Evolutionary conservation across 192 early-diverging fungal genomes (phyloP), one percentile per base, ranked within the genome.

Genomic region (Powellomyces hirtus): DNA sequence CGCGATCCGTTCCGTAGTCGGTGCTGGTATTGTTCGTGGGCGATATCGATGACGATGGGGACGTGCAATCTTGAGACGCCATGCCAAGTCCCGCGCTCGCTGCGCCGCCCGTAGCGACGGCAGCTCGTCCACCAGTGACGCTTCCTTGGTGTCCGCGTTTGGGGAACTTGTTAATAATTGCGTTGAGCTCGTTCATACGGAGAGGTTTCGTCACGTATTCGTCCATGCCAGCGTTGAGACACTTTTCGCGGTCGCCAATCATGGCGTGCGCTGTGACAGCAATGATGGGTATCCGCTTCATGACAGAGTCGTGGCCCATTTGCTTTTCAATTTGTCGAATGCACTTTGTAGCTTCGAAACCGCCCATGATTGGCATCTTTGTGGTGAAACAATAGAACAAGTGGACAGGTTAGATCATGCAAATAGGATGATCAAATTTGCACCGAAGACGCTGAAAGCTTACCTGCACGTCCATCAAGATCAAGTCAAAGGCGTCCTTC

Each of bases 201-300:
- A 87, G 77, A 14, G 86, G 86, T 70, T 87, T 87, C 5, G 86
- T 87, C 5, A 87, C 80, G 52, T 87, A 87, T 65, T 87, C 86
- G 63, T 89, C 92, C 93, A 95, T 93, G 10, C 91, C 92, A 29
- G 90, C 79, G 22, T 82, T 77, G 63, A 95, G 75, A 68, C 93
- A 93, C 68, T 89, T 89, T 70, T 95, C 91, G 61, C 91, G 85
- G 73, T 95, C 93, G 22, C 91, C 91, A 66, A 90, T 86, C 90
- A 93, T 92, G n/a, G 92, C 93, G 65, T 92, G 90, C 0, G 93
- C 93, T 0, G 93, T 93, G 58, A 95, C 72, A 5, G 91, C 59
- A 22, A 60, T 87, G 50, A 95, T 93, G 0, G 91, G 91, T 20
- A 88, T 89, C 34, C 81, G 81, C 75, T 78, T 81, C 44, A 82